Evolutionary conservation across 805 yeast genomes (phyloP).

Genomic region (Metschnikowia santaceciliae): DNA sequence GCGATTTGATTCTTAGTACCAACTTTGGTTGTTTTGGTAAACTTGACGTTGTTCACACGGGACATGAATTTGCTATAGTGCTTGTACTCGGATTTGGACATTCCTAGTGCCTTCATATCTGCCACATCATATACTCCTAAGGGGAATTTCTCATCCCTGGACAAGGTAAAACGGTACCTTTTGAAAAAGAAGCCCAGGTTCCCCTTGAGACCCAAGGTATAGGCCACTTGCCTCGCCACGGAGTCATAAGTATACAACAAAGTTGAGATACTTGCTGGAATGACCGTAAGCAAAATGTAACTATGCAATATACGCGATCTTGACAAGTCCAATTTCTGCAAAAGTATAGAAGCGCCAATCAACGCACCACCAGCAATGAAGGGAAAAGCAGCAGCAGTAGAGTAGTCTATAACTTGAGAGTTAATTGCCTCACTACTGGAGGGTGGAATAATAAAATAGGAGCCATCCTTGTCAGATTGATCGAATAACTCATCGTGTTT

Average conservation of each 20-base stretch:
- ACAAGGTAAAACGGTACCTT: constrained; percentile 41
- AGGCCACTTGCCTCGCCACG: constrained; percentile 23
- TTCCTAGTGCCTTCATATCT: constrained; percentile 2
- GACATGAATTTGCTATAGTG: constrained; percentile 12
- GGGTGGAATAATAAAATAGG: constrained; percentile 10
- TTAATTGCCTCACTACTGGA: constrained; percentile 7
- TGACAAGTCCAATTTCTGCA: constrained; percentile 30
- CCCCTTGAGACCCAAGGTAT: constrained; percentile 17
- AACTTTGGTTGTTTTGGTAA: constrained; percentile 22
- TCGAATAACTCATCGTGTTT: constrained; percentile 15
- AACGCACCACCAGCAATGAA: constrained; percentile 40
- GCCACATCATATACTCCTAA: constrained; percentile 32
- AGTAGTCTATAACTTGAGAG: constrained; percentile 8
- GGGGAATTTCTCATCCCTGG: constrained; percentile 35
- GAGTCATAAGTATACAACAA: constrained; percentile 23
- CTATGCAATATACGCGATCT: constrained; percentile 29
- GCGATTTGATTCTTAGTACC: constrained; percentile 25
- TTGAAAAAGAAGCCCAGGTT: constrained; percentile 25
- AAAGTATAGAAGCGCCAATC: constrained; percentile 32
- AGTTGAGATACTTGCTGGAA: constrained; percentile 19
- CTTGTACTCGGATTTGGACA: constrained; percentile 5
- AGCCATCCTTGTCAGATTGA: constrained; percentile 23
- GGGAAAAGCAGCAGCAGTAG: constrained; percentile 41
- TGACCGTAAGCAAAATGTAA: constrained; percentile 32
- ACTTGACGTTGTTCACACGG: constrained; percentile 12